These are phyloP conservation scores for Ophiostoma sp. DNA, from an alignment of 2,329 filamentous ascomycete species.

Conservation along the genomic window DNA sequence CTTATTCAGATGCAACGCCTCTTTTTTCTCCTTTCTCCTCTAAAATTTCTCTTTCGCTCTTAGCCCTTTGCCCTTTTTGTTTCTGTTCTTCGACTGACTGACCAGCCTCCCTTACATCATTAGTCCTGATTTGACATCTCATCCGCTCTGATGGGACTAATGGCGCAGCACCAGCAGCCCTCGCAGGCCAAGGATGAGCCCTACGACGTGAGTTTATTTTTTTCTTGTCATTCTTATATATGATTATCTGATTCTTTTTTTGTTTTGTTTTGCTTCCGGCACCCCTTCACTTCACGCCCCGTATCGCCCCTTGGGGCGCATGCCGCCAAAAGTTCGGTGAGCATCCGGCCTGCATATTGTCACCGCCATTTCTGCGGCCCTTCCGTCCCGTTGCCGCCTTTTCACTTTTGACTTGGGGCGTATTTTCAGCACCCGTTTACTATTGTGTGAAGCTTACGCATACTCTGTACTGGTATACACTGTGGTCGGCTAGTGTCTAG, in stretches of 20 bases:
- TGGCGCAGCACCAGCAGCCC: conserved; percentile 10
- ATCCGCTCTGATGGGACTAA: conserved; percentile 15
- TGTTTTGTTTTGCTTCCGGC: not conserved
- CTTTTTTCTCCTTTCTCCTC: not conserved
- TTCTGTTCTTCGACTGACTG: conserved; percentile 9
- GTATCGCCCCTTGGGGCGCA: not conserved
- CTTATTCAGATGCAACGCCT: conserved; percentile 8
- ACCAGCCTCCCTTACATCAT: conserved; percentile 10
- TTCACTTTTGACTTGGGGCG: not conserved
- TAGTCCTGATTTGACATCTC: not conserved
- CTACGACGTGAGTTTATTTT: conserved; percentile 11
- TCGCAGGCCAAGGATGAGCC: conserved; percentile 9
- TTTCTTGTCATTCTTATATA: not conserved
- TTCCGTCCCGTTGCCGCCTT: conserved; percentile 1
- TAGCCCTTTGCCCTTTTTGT: not conserved
- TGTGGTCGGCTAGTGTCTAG: not conserved
- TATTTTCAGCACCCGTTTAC: not conserved
- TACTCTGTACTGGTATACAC: not conserved
- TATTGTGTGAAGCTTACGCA: not conserved
- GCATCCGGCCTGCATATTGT: conserved; percentile 3
- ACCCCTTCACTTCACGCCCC: not conserved
- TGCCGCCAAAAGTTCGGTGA: conserved; percentile 7
- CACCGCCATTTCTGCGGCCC: conserved; percentile 5
- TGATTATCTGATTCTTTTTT: not conserved
- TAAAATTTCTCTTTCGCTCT: too few relatives aligned